A percentile compares a stretch with the other conserved stretches of the same genome.
Conservation (phyloP, 352 stramenopile genomes). For the Globisporangium cederbergense region DNA sequence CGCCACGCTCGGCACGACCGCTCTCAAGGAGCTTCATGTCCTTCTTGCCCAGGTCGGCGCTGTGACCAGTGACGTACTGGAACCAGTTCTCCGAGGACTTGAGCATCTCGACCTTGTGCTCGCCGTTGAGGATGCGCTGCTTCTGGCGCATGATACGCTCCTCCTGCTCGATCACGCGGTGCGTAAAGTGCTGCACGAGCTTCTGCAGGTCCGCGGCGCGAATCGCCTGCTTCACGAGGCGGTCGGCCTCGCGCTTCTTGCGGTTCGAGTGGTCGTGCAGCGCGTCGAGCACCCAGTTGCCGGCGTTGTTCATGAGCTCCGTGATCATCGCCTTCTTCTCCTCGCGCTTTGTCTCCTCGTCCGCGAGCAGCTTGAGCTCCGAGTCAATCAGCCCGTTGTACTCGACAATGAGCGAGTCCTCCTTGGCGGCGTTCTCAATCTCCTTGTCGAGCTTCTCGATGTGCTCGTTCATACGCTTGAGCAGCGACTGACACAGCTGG, state of each 20-base stretch:
- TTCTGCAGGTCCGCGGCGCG: conserved; percentile 83
- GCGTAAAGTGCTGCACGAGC: conserved; percentile 87
- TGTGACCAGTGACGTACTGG: conserved; percentile 81
- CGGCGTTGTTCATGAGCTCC: conserved; percentile 83
- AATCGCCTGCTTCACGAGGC: conserved; percentile 80
- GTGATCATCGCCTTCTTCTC: conserved; percentile 87
- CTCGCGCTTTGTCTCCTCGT: conserved; percentile 84
- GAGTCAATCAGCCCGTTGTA: conserved; percentile 67
- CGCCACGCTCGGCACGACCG: conserved; percentile 54
- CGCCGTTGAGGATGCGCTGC: conserved; percentile 85
- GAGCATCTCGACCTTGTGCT: conserved; percentile 90
- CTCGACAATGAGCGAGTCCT: conserved; percentile 72
- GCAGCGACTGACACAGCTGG: conserved; percentile 71
- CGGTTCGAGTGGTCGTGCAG: conserved; percentile 82
- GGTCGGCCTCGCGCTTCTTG: conserved; percentile 86
- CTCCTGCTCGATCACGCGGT: conserved; percentile 87
- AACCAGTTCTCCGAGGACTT: conserved; percentile 89
- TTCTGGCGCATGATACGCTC: conserved; percentile 90
- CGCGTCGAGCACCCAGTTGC: conserved; percentile 83
- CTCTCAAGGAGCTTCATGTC: conserved; percentile 78
- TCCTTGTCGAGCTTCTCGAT: conserved; percentile 77
- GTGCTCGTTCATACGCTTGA: conserved; percentile 83
- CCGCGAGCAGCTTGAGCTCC: conserved; percentile 70
- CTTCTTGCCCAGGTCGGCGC: conserved; percentile 76
- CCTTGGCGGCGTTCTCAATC: conserved; percentile 64